These are phyloP conservation scores for Aspergillus terreus DNA, from an alignment of 2,329 filamentous ascomycete species.

Conservation along the genomic window DNA sequence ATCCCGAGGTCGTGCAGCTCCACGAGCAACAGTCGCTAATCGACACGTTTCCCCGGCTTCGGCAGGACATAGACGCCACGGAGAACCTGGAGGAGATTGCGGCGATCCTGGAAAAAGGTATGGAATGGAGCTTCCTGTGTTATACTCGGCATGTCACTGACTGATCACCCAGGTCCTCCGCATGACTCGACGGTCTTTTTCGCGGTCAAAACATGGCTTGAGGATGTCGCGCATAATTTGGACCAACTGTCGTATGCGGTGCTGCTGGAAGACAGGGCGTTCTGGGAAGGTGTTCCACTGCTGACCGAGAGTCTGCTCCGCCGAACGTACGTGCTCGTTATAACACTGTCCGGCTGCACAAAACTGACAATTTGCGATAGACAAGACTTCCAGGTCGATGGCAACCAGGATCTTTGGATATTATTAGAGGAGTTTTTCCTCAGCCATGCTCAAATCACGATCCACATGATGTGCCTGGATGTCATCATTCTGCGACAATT, in stretches of 20 bases:
- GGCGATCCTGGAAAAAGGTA: constrained; percentile 37
- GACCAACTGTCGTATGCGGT: constrained; percentile 33
- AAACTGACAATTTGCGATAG: constrained; percentile 16
- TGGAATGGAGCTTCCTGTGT: neutral
- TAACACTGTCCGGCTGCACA: neutral
- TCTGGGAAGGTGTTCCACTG: constrained; percentile 44
- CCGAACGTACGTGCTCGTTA: constrained; percentile 27
- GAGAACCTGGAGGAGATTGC: constrained; percentile 34
- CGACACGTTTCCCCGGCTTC: constrained; percentile 36
- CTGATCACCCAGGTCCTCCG: constrained; percentile 23
- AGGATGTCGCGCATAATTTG: constrained; percentile 32
- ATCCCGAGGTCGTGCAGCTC: constrained; percentile 34
- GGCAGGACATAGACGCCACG: constrained; percentile 20
- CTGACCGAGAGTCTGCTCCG: constrained; percentile 39
- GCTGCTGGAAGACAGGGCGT: constrained; percentile 38
- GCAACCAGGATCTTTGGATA: constrained; percentile 24
- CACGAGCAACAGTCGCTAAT: constrained; percentile 29
- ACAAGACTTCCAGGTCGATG: constrained; percentile 28
- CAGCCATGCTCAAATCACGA: constrained; percentile 36
- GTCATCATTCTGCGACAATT: constrained; percentile 27
- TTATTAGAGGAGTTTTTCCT: constrained; percentile 42
- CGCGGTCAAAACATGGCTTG: constrained; percentile 42
- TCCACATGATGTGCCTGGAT: constrained; percentile 42
- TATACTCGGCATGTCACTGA: neutral
- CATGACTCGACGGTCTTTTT: constrained; percentile 30